Evolutionary conservation across 2,329 filamentous ascomycete species (phyloP), one percentile per base, ranked within the genome.

Genomic region (Cyphellophora attinorum): DNA sequence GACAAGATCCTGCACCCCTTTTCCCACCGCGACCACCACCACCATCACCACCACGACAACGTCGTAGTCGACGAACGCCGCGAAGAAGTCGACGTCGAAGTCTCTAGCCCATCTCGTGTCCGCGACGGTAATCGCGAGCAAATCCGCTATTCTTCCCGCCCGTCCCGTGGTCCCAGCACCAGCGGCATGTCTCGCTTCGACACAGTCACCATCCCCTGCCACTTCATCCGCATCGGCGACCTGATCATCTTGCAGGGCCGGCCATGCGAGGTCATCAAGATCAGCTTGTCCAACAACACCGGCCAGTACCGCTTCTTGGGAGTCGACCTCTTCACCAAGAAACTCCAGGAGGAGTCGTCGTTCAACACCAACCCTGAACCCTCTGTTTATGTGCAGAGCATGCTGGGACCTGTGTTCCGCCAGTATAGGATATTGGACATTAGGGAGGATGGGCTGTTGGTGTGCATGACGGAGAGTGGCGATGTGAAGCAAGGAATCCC

Each of bases 301-400:
- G 91, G 91, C 64, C 91, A 98, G 78, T 89, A 98, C 81, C 85
- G 91, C 62, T 98, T 96, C 78, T 84, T 98, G 47, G 91, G 91
- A 77, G 91, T 98, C 52, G 91, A 98, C 67, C 83, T 98, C 58
- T 98, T 98, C 85, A 95, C 88, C 75, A 93, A 94, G 77, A 85
- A 96, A 73, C 78, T 98, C 50, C 86, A 96, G 60, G 91, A 98
- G 72, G 91, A 98, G 81, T 94, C 85, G 38, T 89, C 82, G 55
- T 95, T 94, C 70, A 79, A 96, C 70, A 88, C 85, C 68, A 93
- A 93, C 81, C 91, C 91, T 48, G 85, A 83, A 50, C 89, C 89
- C 52, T 94, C 85, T 52, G 91, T 98, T 42, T 79, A 96, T 47
- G 89, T 98, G 56, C 91, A 98, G 81, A 96, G 89, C 71, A 96